Percentiles rank a stretch among this genome's conserved stretches.
Evolutionary conservation across 305 asterid genomes (phyloP).

Genomic region (Fraxinus xanthoxyloides): DNA sequence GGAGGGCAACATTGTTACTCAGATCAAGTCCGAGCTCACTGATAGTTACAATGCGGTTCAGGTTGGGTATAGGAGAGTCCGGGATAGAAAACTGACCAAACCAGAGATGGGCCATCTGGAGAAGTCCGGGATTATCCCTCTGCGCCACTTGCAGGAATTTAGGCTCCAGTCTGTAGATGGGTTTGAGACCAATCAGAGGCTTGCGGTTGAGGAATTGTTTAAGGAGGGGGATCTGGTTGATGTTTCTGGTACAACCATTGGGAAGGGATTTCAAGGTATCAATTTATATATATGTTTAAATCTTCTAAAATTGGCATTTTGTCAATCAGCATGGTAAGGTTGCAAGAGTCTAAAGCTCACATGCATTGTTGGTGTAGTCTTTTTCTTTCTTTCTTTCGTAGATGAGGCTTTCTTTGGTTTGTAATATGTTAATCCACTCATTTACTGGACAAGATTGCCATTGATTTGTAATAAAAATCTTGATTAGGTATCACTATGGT

Average conservation of each 20-base stretch:
- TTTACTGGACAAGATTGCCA: neutral
- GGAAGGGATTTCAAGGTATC: conserved; percentile 94
- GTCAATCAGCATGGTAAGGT: no score
- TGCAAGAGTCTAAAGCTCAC: no score
- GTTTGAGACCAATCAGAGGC: conserved; percentile 69
- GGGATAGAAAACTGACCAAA: conserved; percentile 79
- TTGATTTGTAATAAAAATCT: neutral
- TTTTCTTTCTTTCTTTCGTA: no score
- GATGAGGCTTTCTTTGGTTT: no score
- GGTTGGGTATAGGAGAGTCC: conserved; percentile 77
- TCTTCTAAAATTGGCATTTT: no score
- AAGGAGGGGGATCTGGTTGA: conserved; percentile 90
- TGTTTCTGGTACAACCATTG: conserved; percentile 84
- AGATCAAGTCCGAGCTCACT: conserved; percentile 69
- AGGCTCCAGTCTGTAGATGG: conserved; percentile 67
- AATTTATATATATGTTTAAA: neutral
- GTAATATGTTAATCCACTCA: neutral
- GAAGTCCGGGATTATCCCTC: conserved; percentile 82
- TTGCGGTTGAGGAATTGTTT: conserved; percentile 59
- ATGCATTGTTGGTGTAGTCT: no score
- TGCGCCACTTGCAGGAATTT: conserved; percentile 89
- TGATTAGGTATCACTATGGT: neutral
- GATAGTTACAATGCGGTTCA: conserved; percentile 89
- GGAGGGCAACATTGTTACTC: conserved; percentile 87
- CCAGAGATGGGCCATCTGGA: conserved; percentile 92